Base-by-base conservation (phyloP, 805 yeast species). In the Candida parachauliodes region DNA sequence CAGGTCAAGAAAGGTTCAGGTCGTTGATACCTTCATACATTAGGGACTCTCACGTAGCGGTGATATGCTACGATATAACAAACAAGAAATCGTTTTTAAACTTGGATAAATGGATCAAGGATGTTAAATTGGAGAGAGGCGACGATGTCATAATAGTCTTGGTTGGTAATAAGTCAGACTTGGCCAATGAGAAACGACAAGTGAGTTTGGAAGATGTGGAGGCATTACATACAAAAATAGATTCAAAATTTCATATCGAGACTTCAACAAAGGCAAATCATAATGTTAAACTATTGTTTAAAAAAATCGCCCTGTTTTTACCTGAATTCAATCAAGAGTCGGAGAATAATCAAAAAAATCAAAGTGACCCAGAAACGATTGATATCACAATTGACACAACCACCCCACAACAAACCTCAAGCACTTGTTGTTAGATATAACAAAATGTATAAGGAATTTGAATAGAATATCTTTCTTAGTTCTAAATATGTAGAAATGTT, bases 41-140 rank as follows among this genome's bases (percentile, higher is more conserved):
- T 43, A 74, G 98, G 50, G 98, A 93, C 60, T 84, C 94, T 11
- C 88, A 89, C 51, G 98, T 93, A n/a, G 98, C 98, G 0, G 94
- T 93, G 32, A 82, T 93, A 19, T 96, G 94, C 16, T 91, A 91
- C 64, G 98, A 93, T 58, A 83, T 91, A 42, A 88, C 97, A 6
- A 83, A 80, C 54, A 82, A 76, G 56, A 85, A 85, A 52, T 79
- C 95, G 14, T 91, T 91, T 62, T 83, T 81, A 42, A 82, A 83
- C 48, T 79, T 93, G 48, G 79, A 78, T 48, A 85, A 86, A 59
- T 93, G 98, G 98, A 81, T 88, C 47, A 93, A 86, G 50, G 97
- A 91, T 57, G 97, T 93, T 5, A 83, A 84, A 55, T 81, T 87
- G 45, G 98, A 91, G 65, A 75, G 98, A 46, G 97, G 96, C 8